phyloP scores from a whole-genome alignment of 2,329 filamentous ascomycete genomes.

The Cladosporium sp. region DNA sequence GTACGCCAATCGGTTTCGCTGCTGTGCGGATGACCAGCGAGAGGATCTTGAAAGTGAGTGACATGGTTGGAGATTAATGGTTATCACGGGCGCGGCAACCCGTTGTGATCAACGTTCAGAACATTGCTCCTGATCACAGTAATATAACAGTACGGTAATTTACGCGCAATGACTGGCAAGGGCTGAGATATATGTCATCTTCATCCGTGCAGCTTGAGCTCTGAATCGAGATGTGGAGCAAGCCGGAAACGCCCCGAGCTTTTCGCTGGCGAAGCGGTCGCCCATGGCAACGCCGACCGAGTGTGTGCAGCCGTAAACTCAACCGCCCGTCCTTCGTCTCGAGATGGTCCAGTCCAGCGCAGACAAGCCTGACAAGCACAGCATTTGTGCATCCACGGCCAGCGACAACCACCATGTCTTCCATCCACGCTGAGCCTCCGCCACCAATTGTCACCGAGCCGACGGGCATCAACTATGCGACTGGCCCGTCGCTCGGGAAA shows the following conservation, averaged over 20 bases:
- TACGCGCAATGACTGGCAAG: conserved; percentile 1
- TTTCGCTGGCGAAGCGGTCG: conserved; percentile 4
- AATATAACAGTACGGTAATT: not conserved
- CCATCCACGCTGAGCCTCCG: conserved; percentile 54
- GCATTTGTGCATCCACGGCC: conserved; percentile 15
- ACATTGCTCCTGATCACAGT: conserved; percentile 16
- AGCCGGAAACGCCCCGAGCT: conserved; percentile 13
- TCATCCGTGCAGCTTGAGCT: conserved; percentile 1
- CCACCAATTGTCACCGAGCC: conserved; percentile 66
- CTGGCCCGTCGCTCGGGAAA: conserved; percentile 74
- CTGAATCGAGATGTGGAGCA: not conserved
- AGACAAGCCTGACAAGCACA: conserved; percentile 18
- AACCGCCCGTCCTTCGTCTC: not conserved
- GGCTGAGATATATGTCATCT: conserved; percentile 8
- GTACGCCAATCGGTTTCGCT: conserved; percentile 68
- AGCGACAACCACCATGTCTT: conserved; percentile 28
- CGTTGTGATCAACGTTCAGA: conserved; percentile 18
- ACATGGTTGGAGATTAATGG: conserved; percentile 49
- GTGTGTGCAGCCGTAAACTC: conserved; percentile 14
- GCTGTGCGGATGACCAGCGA: conserved; percentile 66
- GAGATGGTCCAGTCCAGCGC: conserved; percentile 13
- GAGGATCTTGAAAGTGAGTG: conserved; percentile 66
- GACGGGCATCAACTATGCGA: conserved; percentile 71
- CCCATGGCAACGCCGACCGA: conserved; percentile 6
- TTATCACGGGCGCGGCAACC: conserved; percentile 21